Conservation (phyloP, 306 rosid species). For the Prunus mira region DNA sequence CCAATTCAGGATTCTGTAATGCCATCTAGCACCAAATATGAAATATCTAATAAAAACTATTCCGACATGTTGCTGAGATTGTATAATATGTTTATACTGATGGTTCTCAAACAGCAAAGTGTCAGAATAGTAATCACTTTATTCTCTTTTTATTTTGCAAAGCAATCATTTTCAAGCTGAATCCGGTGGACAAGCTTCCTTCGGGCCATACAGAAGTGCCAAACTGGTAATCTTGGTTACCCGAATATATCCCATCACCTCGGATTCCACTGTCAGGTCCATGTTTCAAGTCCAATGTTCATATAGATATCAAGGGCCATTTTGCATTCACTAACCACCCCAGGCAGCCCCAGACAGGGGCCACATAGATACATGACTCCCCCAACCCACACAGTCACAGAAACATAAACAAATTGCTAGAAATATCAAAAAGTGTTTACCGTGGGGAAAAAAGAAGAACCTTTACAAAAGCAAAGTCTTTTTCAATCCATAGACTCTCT, state of each 20-base stretch:
- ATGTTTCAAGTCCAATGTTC: neutral
- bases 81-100: neutral
- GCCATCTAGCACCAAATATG: neutral
- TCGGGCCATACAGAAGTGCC: neutral
- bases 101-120: neutral
- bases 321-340: neutral
- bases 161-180: neutral
- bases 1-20: neutral
- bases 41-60: neutral
- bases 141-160: neutral
- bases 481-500: neutral
- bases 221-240: neutral
- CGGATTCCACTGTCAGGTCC: neutral
- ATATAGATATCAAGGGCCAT: neutral
- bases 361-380: neutral
- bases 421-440: too few relatives aligned
- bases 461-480: neutral
- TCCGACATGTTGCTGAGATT: neutral
- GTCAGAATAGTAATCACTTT: neutral
- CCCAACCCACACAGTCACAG: neutral
- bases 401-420: neutral
- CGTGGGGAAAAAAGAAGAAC: neutral
- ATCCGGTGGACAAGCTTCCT: neutral
- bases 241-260: neutral
- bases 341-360: neutral